Evolutionary conservation across 1,284 basidiomycete genomes (phyloP), one percentile per base, ranked within the genome.

Genomic region (Rhodotorula sp.): DNA sequence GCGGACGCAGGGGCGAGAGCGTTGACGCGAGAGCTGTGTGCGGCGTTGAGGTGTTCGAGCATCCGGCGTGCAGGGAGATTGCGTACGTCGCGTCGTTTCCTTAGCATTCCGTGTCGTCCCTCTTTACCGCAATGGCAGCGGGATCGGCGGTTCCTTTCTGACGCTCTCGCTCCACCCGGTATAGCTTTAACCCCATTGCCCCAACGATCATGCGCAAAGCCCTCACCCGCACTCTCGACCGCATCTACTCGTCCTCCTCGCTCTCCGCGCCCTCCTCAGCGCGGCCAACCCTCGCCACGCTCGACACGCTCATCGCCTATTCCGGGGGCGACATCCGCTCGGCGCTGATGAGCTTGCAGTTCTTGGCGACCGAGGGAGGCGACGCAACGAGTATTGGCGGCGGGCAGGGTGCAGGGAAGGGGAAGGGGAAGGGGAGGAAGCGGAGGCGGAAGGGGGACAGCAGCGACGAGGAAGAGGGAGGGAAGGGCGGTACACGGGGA

Each of bases 271-370:
- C 61, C 15, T 29, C 34, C 0, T n/a, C 36, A 6, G 32, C 51
- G 17, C 53, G 53, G 22, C 53, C 61, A 25, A 46, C 73, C 63
- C 27, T 51, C 62, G 36, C 61, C 3, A 84, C 88, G 0, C 77
- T 97, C 1, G 89, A 94, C 66, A 81, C 88, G 10, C 86, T 97
- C 65, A 87, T 94, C 3, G 87, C 89, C 56, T 88, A 90, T 0
- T 87, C 91, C 0, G 90, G 90, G 77, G 96, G 96, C 0, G 96
- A 99, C 79, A 90, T 99, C 29, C 85, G 96, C 53, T 92, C 91
- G 69, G 96, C 95, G 0, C 87, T 97, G 72, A 98, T 95, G 88
- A 88, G 90, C 0, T 84, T 98, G 8, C 92, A 99, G 79, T 92
- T 98, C 79, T 85, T 85, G 2, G 73, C 77, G 22, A 71, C 39